Base-by-base conservation (phyloP, 495 filamentous ascomycete genomes). In the Saxophila tyrrhenica region DNA sequence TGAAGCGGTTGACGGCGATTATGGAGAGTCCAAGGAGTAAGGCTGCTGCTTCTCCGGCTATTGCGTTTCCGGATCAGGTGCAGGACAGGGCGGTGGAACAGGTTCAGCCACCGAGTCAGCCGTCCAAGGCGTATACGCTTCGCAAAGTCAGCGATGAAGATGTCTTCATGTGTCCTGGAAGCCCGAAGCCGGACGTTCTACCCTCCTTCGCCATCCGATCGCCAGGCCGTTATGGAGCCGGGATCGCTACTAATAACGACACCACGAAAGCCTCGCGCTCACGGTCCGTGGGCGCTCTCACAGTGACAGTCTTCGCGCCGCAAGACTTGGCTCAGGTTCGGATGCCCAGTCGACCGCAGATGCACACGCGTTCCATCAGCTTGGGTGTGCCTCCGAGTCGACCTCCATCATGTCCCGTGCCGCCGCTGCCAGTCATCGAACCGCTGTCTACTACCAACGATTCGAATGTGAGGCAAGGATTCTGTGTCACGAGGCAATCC, bases 301-400 rank as follows among this genome's bases (percentile, higher is more conserved):
- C 15, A 3, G 43, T 46, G 0, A 45, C 59, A n/a, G n/a, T 62
- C 15, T 47, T 39, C 25, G 51, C 50, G 8, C 23, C 11, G 35
- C 42, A 24, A 3, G n/a, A 47, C 20, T 39, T 48, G 10, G 41
- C 23, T 1, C 29, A 48, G 3, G 42, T 42, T 8, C 21, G 21
- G 2, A 17, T 13, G 1, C 1, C 20, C 17, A 23, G 15, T 49
- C 49, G 52, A 22, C 60, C 45, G 11, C 17, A 16, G 23, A 59
- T 52, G 39, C 62, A 64, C 41, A 38, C 42, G 8, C 51, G 62
- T 8, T 60, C 62, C 0, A 39, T 59, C 35, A 62, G 60, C 41
- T 41, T 62, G 15, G 53, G 62, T 48, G 59, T 29, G 15, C 57
- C 53, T 13, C 46, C 44, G 23, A 58, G 25, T 45, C 32, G 48